Conservation (phyloP, 331 rosid genomes). For the Malus hybrid region DNA sequence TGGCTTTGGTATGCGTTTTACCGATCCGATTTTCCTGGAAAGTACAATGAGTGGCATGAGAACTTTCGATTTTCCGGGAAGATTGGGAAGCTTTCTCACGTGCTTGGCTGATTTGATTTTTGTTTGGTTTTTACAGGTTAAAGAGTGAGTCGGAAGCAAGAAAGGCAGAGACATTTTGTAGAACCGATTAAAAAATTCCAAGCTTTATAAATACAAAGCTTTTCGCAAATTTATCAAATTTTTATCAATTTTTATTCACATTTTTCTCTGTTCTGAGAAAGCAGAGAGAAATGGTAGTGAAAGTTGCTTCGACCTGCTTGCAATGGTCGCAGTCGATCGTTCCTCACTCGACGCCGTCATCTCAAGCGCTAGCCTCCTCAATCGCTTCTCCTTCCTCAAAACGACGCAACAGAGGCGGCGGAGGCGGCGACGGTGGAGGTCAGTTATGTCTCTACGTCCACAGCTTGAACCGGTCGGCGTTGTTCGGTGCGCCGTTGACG, state of each 20-base stretch:
- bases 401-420: slow-evolving; percentile 22
- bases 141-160: slow-evolving; percentile 16
- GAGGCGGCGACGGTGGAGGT: slow-evolving; percentile 17
- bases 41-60: slow-evolving; percentile 3
- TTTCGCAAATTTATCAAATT: neutral
- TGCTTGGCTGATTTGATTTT: neutral
- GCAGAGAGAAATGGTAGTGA: slow-evolving; percentile 39
- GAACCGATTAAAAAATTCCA: slow-evolving; percentile 5
- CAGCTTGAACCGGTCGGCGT: slow-evolving; percentile 24
- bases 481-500: slow-evolving; percentile 24
- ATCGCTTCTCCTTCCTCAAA: slow-evolving; percentile 43
- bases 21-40: slow-evolving; percentile 35
- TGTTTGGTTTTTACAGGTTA: slow-evolving; percentile 28
- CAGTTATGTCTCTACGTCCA: slow-evolving; percentile 18
- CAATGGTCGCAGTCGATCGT: slow-evolving; percentile 55
- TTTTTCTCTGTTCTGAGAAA: neutral
- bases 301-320: slow-evolving; percentile 48
- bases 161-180: slow-evolving; percentile 15
- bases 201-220: neutral
- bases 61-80: neutral
- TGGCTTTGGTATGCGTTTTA: slow-evolving; percentile 6
- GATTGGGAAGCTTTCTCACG: neutral
- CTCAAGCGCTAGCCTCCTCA: slow-evolving; percentile 51
- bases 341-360: slow-evolving; percentile 51
- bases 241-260: neutral